Conservation (phyloP, 2,329 filamentous ascomycete genomes). For the Fusarium annulatum region DNA sequence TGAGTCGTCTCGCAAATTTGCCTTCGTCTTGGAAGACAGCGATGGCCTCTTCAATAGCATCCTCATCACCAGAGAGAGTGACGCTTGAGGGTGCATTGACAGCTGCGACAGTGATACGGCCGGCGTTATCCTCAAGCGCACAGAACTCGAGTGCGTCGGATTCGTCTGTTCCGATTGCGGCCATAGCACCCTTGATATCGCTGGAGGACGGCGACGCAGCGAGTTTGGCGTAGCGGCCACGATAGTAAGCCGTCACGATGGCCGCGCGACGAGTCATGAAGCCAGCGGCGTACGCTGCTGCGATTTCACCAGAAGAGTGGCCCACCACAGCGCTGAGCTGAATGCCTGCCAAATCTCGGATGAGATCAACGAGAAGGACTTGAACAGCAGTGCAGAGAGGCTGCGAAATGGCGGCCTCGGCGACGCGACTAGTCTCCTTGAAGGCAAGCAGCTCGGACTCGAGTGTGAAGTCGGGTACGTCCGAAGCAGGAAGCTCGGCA, state of each 20-base stretch:
- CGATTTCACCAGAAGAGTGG: slow-evolving; percentile 53
- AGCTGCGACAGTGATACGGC: neutral
- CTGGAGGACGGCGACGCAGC: neutral
- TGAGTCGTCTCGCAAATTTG: slow-evolving; percentile 1
- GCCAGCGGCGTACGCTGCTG: neutral
- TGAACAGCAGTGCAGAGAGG: slow-evolving; percentile 10
- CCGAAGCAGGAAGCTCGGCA: neutral
- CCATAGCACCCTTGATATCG: neutral
- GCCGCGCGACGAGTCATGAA: neutral
- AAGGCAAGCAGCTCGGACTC: neutral
- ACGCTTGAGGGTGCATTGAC: neutral
- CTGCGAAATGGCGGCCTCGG: neutral
- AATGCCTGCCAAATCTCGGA: slow-evolving; percentile 35
- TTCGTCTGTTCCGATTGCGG: neutral
- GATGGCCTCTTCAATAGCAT: slow-evolving; percentile 49
- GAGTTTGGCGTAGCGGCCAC: slow-evolving; percentile 2
- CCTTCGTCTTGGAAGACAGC: slow-evolving; percentile 4
- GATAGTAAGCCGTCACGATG: slow-evolving; percentile 48
- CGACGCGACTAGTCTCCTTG: neutral
- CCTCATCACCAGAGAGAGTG: neutral
- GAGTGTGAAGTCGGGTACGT: neutral
- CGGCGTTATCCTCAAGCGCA: neutral
- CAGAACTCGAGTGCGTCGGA: neutral
- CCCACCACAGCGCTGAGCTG: slow-evolving; percentile 52
- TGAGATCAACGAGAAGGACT: neutral